These are phyloP conservation scores for Candida sakaeoensis DNA, from an alignment of 805 yeast genomes.

Conservation along the genomic window DNA sequence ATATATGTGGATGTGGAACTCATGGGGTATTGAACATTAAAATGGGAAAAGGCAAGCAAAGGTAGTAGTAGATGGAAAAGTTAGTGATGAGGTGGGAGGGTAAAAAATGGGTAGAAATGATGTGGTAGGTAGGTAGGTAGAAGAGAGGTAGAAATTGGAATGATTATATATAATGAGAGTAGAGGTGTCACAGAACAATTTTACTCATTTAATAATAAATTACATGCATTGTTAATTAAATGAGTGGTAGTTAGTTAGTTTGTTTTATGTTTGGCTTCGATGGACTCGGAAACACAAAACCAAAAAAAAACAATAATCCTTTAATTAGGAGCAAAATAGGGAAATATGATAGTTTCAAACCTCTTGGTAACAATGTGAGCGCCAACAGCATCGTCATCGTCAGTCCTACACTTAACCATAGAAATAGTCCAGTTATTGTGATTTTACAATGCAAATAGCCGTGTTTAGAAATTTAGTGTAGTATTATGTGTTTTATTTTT, in stretches of 20 bases:
- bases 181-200: too few species aligned
- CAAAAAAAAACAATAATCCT: too few species aligned
- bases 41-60: too few species aligned
- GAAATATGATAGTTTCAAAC: neutral
- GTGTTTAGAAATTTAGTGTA: neutral
- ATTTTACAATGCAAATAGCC: neutral
- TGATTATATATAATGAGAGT: neutral
- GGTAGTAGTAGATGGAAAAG: too few species aligned
- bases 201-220: neutral
- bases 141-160: neutral
- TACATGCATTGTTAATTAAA: constrained; percentile 1
- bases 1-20: neutral
- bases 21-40: neutral
- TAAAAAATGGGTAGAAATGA: neutral
- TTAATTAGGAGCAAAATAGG: too few species aligned
- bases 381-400: too few species aligned
- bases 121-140: neutral
- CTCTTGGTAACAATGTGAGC: too few species aligned
- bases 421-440: too few species aligned
- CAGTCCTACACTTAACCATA: too few species aligned
- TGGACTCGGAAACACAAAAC: constrained; percentile 1
- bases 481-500: neutral
- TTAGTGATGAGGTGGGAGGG: too few species aligned
- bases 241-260: too few species aligned
- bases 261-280: neutral